Evolutionary conservation across 2,329 filamentous ascomycete genomes (phyloP).

Genomic region (Penicillium sclerotigenum): DNA sequence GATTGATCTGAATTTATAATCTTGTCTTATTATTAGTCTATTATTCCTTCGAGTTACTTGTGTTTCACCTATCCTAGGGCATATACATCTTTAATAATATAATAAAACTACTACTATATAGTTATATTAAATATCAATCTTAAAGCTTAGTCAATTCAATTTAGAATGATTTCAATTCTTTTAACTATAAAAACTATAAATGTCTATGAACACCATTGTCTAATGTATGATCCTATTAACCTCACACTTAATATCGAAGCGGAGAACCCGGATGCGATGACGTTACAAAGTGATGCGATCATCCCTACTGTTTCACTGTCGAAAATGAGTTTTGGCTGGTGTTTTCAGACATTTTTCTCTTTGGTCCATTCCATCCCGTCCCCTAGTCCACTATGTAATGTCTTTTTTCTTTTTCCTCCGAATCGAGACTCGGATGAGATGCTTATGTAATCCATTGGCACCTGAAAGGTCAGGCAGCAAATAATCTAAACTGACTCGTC

Average conservation of each 20-base stretch:
- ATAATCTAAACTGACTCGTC: not conserved
- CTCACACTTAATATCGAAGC: not conserved
- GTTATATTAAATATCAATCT: not conserved
- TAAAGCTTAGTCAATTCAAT: not conserved
- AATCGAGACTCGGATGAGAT: not conserved
- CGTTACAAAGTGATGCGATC: slow-evolving; percentile 21
- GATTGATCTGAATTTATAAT: too few relatives aligned
- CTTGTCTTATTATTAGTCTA: not conserved
- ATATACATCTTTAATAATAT: too few relatives aligned
- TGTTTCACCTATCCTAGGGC: too few relatives aligned
- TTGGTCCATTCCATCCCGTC: not conserved
- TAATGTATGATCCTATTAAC: not conserved
- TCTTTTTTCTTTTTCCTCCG: not conserved
- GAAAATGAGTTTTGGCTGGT: not conserved
- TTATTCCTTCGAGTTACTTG: not conserved
- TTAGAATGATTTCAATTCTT: not conserved
- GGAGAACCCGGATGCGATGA: slow-evolving; percentile 26
- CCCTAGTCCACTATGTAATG: slow-evolving; percentile 1
- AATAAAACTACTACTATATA: not conserved
- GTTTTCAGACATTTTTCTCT: not conserved
- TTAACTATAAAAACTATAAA: not conserved
- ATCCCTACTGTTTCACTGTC: not conserved
- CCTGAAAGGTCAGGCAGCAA: not conserved
- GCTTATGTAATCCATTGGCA: not conserved
- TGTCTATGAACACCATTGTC: not conserved